These are phyloP conservation scores for Leccinum olivaceopallidum DNA, from an alignment of 768 basidiomycete genomes.

Conservation along the genomic window DNA sequence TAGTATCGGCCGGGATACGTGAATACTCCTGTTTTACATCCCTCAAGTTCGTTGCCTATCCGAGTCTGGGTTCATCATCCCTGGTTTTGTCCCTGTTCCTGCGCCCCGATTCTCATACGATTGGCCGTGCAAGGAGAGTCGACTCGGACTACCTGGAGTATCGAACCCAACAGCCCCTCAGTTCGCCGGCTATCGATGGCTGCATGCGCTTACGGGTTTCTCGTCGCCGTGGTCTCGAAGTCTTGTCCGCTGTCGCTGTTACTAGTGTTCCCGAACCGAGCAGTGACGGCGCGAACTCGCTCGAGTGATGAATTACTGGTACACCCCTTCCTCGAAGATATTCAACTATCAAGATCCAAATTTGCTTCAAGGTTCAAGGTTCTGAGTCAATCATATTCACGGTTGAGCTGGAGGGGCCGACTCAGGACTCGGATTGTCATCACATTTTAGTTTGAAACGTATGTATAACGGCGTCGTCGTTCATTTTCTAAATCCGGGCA, in stretches of 20 bases:
- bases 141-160: background rate
- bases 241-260: background rate
- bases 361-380: background rate
- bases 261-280: too few relatives aligned
- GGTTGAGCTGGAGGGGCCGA: background rate
- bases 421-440: background rate
- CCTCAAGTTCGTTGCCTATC: background rate
- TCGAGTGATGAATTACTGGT: too few relatives aligned
- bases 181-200: background rate
- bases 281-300: too few relatives aligned
- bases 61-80: background rate
- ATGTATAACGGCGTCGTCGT: background rate
- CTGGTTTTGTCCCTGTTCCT: background rate
- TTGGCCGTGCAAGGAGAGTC: background rate
- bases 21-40: background rate
- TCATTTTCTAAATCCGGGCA: background rate
- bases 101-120: slow-evolving; percentile 11
- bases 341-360: background rate
- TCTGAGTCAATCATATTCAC: background rate
- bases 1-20: background rate
- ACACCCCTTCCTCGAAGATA: too few relatives aligned
- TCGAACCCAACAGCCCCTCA: background rate
- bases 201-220: background rate
- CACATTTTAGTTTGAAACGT: background rate
- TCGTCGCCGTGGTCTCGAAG: background rate